A percentile compares a stretch with the other conserved stretches of the same genome.
Conservation (phyloP, 2,329 filamentous ascomycete species). For the Coleophoma cylindrospora region DNA sequence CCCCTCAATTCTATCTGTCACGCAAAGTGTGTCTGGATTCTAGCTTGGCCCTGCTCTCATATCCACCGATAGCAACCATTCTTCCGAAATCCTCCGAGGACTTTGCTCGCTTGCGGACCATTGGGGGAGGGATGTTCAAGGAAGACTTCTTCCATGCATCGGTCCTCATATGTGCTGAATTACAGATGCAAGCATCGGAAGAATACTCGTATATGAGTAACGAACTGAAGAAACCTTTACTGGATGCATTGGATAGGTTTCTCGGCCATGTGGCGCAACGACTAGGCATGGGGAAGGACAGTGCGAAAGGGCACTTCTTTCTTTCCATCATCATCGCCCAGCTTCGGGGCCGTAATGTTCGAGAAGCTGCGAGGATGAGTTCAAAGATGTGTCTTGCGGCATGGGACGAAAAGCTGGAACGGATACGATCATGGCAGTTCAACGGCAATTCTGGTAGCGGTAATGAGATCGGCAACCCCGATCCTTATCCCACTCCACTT, state of each 20-base stretch:
- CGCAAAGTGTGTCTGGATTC: slow-evolving; percentile 38
- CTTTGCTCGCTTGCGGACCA: slow-evolving; percentile 30
- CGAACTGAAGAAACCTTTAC: slow-evolving; percentile 30
- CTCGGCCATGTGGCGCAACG: slow-evolving; percentile 20
- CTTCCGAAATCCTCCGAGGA: slow-evolving; percentile 7
- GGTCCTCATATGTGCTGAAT: slow-evolving; percentile 39
- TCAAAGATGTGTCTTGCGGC: neutral
- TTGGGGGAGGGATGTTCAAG: slow-evolving; percentile 35
- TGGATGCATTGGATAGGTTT: slow-evolving; percentile 8
- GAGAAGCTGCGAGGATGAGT: neutral
- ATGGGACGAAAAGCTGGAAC: neutral
- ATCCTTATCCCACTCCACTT: neutral
- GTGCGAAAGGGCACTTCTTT: slow-evolving; percentile 35
- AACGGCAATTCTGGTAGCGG: neutral
- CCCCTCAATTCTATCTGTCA: slow-evolving; percentile 42
- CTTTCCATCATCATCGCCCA: slow-evolving; percentile 31
- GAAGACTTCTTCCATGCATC: slow-evolving; percentile 33
- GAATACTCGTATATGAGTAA: slow-evolving; percentile 13
- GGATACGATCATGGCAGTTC: neutral
- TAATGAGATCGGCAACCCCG: neutral
- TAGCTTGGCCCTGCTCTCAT: slow-evolving; percentile 19
- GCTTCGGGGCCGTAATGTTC: slow-evolving; percentile 19
- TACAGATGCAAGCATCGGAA: slow-evolving; percentile 13
- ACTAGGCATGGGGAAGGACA: slow-evolving; percentile 34
- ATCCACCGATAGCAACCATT: neutral